Evolutionary conservation across 306 rosid genomes (phyloP).

Genomic region (Canavalia gladiata): DNA sequence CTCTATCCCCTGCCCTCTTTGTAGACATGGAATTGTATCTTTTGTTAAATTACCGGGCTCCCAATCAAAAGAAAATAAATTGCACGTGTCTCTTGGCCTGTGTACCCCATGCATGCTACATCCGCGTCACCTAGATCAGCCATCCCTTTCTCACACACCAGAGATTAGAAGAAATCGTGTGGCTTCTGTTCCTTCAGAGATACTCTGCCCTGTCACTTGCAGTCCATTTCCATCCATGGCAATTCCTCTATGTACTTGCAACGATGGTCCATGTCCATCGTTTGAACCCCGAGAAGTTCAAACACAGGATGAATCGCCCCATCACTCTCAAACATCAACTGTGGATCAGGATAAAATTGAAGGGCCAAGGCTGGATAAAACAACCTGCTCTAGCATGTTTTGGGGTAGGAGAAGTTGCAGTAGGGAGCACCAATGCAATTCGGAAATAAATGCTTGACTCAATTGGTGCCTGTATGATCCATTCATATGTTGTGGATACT

Average conservation of each 20-base stretch:
- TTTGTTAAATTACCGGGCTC: conserved; percentile 82
- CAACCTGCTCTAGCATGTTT: conserved; percentile 92
- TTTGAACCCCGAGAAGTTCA: conserved; percentile 76
- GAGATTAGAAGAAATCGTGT: conserved; percentile 74
- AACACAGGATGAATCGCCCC: conserved; percentile 65
- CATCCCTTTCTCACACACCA: conserved; percentile 69
- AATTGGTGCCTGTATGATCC: conserved; percentile 36
- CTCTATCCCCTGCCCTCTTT: conserved; percentile 95
- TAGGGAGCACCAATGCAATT: conserved; percentile 96
- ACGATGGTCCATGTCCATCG: conserved; percentile 81
- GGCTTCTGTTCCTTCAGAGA: conserved; percentile 84
- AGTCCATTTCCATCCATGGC: conserved; percentile 94
- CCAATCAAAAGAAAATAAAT: conserved; percentile 71
- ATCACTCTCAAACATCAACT: conserved; percentile 64
- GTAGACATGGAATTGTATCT: conserved; percentile 86
- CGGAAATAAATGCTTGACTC: conserved; percentile 86
- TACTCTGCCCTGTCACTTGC: conserved; percentile 90
- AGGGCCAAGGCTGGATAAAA: conserved; percentile 79
- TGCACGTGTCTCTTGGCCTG: conserved; percentile 72
- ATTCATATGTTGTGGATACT: conserved; percentile 34
- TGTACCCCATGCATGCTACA: conserved; percentile 94
- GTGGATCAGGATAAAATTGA: conserved; percentile 76
- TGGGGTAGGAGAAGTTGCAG: conserved; percentile 98
- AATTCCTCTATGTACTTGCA: conserved; percentile 92
- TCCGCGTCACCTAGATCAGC: conserved; percentile 58